These are phyloP conservation scores for Musa beccarii DNA, from an alignment of 176 grass and related monocot genomes.

Conservation along the genomic window DNA sequence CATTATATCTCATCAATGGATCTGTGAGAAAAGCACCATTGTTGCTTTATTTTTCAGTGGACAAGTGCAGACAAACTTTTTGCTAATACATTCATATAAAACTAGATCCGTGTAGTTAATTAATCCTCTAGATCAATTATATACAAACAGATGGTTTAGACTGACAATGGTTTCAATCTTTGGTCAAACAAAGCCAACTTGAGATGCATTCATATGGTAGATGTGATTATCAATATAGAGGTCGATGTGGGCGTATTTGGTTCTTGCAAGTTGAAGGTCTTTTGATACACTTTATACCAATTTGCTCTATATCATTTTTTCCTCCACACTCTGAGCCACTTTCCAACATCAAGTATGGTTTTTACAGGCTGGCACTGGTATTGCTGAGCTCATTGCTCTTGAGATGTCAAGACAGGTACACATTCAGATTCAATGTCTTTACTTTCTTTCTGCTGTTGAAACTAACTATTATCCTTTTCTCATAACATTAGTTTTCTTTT, in stretches of 20 bases:
- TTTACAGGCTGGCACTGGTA: constrained; percentile 94
- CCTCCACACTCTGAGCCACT: neutral
- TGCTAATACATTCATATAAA: neutral
- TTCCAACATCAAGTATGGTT: constrained; percentile 14
- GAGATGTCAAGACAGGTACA: constrained; percentile 92
- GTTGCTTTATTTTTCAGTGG: no score
- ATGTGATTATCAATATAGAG: no score
- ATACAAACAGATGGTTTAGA: neutral
- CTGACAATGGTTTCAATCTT: neutral
- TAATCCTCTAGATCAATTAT: neutral
- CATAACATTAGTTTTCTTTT: constrained; percentile 21
- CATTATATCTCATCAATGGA: neutral
- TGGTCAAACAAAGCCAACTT: neutral
- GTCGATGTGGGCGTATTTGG: neutral
- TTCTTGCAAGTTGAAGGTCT: neutral
- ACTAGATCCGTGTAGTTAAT: neutral
- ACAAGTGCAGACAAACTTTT: neutral
- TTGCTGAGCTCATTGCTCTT: constrained; percentile 96
- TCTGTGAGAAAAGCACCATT: neutral
- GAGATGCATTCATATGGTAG: no score
- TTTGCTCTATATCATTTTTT: neutral
- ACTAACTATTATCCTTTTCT: neutral
- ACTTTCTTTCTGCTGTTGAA: neutral
- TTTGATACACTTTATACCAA: neutral
- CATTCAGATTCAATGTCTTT: neutral